Evolutionary conservation across 371 early-diverging fungal genomes (phyloP), one percentile per base, ranked within the genome.

Genomic region (Rhizopus microsporus): DNA sequence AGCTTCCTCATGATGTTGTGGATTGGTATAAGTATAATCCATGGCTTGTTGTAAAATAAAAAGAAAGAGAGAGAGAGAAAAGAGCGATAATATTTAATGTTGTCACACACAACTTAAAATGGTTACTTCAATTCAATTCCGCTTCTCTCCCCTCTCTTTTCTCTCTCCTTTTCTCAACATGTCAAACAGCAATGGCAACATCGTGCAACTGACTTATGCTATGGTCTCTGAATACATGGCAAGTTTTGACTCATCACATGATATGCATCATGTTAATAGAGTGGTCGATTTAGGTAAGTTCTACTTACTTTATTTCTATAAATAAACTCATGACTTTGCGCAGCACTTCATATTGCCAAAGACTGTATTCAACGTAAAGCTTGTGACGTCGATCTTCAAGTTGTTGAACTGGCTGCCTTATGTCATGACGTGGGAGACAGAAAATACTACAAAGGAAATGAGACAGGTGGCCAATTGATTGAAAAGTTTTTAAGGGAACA

Each of bases 351-450:
- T 48, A 63, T 83, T 45, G 77, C 78, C 3, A 60, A 63, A 30
- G 75, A 75, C 16, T 61, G 63, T 16, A 57, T 35, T 12, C 10
- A 46, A 23, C 33, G 29, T 7, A 50, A 56, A 0, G 70, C 63
- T 9, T 59, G 63, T 15, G 37, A 54, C 1, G 69, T 85, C 5
- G 88, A 92, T 57, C 31, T 79, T 23, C 71, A 84, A 12, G 57
- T 89, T 0, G 88, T 91, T 5, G 84, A 86, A 47, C 59, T 92
- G 15, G 87, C 90, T 3, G 89, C 90, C 3, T 74, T 91, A 4
- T 84, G 90, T 34, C 92, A 92, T 45, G 91, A 92, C 59, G 81
- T 92, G 34, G 85, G 82, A 9, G 92, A 92, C 62, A 69, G 80
- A 33, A 92, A 92, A 63, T 90, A 90, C 56, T 40, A 75, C 8